Conservation (phyloP, 2,329 filamentous ascomycete genomes). For the Akanthomyces dipterigenus region DNA sequence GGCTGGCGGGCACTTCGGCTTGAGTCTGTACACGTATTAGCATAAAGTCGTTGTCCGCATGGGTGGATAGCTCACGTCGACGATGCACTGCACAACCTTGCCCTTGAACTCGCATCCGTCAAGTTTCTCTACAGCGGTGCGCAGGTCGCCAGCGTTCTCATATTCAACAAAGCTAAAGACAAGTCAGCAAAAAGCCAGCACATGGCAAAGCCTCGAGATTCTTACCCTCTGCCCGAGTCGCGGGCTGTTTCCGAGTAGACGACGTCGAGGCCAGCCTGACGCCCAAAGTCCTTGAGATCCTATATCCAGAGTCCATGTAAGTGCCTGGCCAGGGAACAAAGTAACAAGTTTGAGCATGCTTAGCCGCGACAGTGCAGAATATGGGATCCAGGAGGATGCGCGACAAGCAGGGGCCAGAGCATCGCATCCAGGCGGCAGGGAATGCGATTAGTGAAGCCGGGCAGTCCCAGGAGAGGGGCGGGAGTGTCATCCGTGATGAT, state of each 20-base stretch:
- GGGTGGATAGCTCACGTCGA: slow-evolving; percentile 61
- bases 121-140: slow-evolving; percentile 88
- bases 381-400: neutral
- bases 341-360: slow-evolving; percentile 19
- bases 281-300: slow-evolving; percentile 99
- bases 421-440: neutral
- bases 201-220: slow-evolving; percentile 16
- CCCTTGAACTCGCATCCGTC: slow-evolving; percentile 92
- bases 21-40: slow-evolving; percentile 52
- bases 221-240: slow-evolving; percentile 86
- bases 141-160: slow-evolving; percentile 83
- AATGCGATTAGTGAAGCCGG: neutral
- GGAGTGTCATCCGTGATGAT: neutral
- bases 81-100: slow-evolving; percentile 73
- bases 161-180: slow-evolving; percentile 85
- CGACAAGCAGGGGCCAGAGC: slow-evolving; percentile 18
- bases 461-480: neutral
- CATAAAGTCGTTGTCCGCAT: neutral
- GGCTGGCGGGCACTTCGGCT: slow-evolving; percentile 60
- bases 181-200: slow-evolving; percentile 6
- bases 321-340: slow-evolving; percentile 54
- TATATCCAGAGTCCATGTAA: slow-evolving; percentile 79
- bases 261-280: slow-evolving; percentile 92
- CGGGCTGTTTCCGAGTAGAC: slow-evolving; percentile 96
- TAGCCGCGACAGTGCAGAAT: neutral